Evolutionary conservation across 495 filamentous ascomycete genomes (phyloP), one percentile per base, ranked within the genome.

Genomic region (Aspergillus egyptiacus): DNA sequence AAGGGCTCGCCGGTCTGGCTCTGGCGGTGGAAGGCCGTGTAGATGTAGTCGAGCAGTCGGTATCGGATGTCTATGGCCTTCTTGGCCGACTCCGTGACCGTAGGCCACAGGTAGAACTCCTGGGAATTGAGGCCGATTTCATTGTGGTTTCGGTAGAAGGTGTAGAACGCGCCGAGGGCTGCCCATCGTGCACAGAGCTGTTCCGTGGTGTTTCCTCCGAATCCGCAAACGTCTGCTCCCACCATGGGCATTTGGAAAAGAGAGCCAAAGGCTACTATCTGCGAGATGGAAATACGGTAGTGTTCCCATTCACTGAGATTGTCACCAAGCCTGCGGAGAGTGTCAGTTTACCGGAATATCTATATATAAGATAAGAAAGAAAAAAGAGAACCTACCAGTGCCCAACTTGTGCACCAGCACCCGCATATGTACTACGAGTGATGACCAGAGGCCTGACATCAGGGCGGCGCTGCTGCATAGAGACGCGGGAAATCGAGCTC

Each of bases 191-290:
- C 79, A 62, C 89, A 95, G 4, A 95, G 80, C 46, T 82, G 72
- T 60, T 90, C 86, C 10, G 78, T 91, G 1, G 87, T 86, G 63
- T 83, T 76, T 22, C 71, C 73, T 7, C 65, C 82, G 51, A 85
- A 95, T 0, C 89, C 89, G 60, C 89, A 95, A 8, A 88, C 82
- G 63, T 95, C 89, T 1, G 82, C 76, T 19, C 89, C 89, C 1
- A 89, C 84, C 84, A 95, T 88, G 24, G 87, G 87, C 2, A 95
- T 65, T 59, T 94, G 88, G 75, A 85, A 94, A 55, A 94, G 79
- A 3, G 86, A 75, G 0, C 82, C 81, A 56, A 91, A 95, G 13
- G 82, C 77, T 22, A 94, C 66, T 64, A 87, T 76, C 48, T 78
- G 76, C 2, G 78, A 62, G 56, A 95, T 89, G 14, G 78, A 81